Conservation (phyloP, 2,329 filamentous ascomycete species). For the Sporothrix brasiliensis region DNA sequence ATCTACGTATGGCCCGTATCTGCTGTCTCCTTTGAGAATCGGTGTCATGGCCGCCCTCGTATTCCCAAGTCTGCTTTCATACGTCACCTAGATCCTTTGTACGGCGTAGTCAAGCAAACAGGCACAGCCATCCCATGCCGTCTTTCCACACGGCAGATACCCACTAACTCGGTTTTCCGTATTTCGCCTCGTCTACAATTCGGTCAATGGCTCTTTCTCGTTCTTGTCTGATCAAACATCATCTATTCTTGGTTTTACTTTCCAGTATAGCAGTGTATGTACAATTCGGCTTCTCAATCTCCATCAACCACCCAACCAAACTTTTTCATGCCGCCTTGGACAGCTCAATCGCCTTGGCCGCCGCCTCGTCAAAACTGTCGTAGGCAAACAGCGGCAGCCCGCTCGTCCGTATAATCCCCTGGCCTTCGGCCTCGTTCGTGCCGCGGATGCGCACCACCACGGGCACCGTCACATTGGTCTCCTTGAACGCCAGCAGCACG, state of each 20-base stretch:
- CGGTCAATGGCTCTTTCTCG: too few species aligned
- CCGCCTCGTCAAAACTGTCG: slow-evolving; percentile 75
- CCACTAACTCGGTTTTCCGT: neutral
- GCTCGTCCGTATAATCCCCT: slow-evolving; percentile 69
- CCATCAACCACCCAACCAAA: neutral
- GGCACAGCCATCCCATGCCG: neutral
- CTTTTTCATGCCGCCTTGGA: slow-evolving; percentile 20
- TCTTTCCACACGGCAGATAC: neutral
- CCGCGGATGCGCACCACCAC: slow-evolving; percentile 78
- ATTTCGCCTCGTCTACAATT: too few species aligned
- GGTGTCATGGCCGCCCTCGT: neutral
- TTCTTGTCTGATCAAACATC: neutral
- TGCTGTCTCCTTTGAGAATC: neutral
- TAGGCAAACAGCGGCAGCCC: slow-evolving; percentile 69
- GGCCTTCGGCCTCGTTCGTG: slow-evolving; percentile 72
- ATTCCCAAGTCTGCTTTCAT: neutral
- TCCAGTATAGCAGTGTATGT: neutral
- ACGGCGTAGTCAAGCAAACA: neutral
- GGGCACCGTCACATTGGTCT: slow-evolving; percentile 67
- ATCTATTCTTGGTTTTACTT: neutral
- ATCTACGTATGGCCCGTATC: too few species aligned
- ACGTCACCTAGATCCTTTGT: neutral
- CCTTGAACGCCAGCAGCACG: slow-evolving; percentile 70
- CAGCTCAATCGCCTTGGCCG: slow-evolving; percentile 65
- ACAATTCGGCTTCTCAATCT: neutral